phyloP scores from a whole-genome alignment of 805 yeast species.

The Nakazawaea wickerhamii region DNA sequence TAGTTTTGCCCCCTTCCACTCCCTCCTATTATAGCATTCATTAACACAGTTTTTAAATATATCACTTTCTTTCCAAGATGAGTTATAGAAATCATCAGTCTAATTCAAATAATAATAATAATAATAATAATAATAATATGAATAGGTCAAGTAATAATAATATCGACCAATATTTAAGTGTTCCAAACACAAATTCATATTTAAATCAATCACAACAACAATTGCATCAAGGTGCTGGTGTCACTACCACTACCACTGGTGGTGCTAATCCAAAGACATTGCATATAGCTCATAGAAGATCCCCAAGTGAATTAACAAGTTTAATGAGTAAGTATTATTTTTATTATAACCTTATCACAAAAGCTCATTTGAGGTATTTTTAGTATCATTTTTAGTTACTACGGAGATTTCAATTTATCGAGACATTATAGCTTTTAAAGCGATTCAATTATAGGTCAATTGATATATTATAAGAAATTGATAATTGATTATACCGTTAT shows the following conservation, averaged over 20 bases:
- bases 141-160: not conserved
- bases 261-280: slow-evolving; percentile 49
- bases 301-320: slow-evolving; percentile 92
- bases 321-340: slow-evolving; percentile 56
- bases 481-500: too few relatives aligned
- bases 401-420: too few relatives aligned
- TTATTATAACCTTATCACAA: not conserved
- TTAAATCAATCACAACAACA: slow-evolving; percentile 1
- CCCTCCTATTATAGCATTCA: not conserved
- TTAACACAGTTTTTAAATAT: too few relatives aligned
- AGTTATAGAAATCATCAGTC: slow-evolving; percentile 4
- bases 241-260: slow-evolving; percentile 25
- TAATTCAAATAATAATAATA: not conserved
- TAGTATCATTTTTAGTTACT: too few relatives aligned
- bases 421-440: too few relatives aligned
- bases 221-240: slow-evolving; percentile 9
- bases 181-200: not conserved
- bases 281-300: slow-evolving; percentile 93
- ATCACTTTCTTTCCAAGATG: slow-evolving; percentile 2
- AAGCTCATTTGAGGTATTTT: not conserved
- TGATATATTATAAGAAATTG: too few relatives aligned
- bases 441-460: too few relatives aligned
- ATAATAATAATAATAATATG: not conserved
- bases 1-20: not conserved
- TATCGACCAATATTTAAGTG: slow-evolving; percentile 9